Percentiles rank a stretch among this genome's conserved stretches.
Conservation (phyloP, 495 filamentous ascomycete genomes). For the Cairneyella variabilis region DNA sequence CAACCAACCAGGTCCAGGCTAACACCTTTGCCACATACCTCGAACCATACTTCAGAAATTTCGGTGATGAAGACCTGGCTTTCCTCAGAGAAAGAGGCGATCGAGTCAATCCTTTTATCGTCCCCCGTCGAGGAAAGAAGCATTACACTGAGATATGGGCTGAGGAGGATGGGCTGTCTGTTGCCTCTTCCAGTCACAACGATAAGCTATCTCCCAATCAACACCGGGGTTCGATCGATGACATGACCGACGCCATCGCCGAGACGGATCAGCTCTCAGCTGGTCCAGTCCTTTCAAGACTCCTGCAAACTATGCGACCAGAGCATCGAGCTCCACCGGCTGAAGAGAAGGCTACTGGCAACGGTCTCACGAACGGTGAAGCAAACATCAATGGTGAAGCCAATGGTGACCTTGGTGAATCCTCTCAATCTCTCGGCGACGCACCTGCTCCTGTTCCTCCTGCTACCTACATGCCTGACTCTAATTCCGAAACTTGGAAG, state of each 20-base stretch:
- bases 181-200: conserved; percentile 54
- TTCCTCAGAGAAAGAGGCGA: conserved; percentile 91
- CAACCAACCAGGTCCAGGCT: conserved; percentile 86
- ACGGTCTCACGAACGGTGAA: conserved; percentile 55
- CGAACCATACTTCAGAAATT: conserved; percentile 85
- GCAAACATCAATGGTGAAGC: conserved; percentile 44
- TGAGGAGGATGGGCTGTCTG: conserved; percentile 79
- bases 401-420: conserved; percentile 38
- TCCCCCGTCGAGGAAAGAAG: conserved; percentile 78
- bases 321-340: conserved; percentile 64
- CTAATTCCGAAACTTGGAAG: conserved; percentile 53
- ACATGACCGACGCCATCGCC: conserved; percentile 75
- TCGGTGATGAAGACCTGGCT: conserved; percentile 91
- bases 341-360: conserved; percentile 52
- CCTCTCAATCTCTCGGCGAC: conserved; percentile 37
- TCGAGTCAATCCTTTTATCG: conserved; percentile 74
- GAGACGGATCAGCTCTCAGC: conserved; percentile 90
- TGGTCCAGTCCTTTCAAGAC: conserved; percentile 78
- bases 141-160: conserved; percentile 89
- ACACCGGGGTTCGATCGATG: conserved; percentile 76
- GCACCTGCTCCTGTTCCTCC: conserved; percentile 48
- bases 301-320: conserved; percentile 77
- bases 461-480: conserved; percentile 74
- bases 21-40: conserved; percentile 83
- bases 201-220: conserved; percentile 72